phyloP scores from a whole-genome alignment of 257 asterid species.

The Gardenia jasminoides region DNA sequence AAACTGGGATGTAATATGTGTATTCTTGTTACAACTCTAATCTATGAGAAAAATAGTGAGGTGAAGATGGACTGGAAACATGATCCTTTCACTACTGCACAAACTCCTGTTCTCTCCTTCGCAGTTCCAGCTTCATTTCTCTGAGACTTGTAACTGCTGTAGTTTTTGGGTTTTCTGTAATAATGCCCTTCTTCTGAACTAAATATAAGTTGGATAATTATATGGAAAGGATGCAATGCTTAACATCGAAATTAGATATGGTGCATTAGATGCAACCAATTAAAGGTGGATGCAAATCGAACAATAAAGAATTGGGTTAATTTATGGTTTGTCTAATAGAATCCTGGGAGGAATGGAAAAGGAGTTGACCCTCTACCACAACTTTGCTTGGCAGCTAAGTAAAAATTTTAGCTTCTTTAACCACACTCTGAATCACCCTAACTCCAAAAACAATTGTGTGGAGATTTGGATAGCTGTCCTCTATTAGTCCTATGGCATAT shows the following conservation, averaged over 20 bases:
- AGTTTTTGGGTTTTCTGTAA: background rate
- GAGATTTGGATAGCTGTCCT: background rate
- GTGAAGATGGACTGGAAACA: background rate
- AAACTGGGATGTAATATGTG: background rate
- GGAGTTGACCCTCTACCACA: background rate
- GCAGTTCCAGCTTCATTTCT: background rate
- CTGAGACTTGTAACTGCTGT: background rate
- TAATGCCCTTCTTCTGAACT: background rate
- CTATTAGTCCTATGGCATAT: background rate
- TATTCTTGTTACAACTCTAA: background rate
- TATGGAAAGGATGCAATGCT: background rate
- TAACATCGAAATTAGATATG: background rate
- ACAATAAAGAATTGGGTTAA: background rate
- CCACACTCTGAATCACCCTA: background rate
- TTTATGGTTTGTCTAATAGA: background rate
- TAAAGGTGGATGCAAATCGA: background rate
- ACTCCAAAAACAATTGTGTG: background rate
- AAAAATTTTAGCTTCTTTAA: background rate
- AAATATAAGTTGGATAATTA: background rate
- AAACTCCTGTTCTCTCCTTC: background rate
- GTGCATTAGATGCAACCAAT: background rate
- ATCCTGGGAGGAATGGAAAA: background rate
- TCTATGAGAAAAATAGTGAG: background rate
- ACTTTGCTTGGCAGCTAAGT: background rate
- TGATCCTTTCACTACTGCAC: background rate